Base-by-base conservation (phyloP, 116 monocot genomes). In the Posidonia oceanica region DNA sequence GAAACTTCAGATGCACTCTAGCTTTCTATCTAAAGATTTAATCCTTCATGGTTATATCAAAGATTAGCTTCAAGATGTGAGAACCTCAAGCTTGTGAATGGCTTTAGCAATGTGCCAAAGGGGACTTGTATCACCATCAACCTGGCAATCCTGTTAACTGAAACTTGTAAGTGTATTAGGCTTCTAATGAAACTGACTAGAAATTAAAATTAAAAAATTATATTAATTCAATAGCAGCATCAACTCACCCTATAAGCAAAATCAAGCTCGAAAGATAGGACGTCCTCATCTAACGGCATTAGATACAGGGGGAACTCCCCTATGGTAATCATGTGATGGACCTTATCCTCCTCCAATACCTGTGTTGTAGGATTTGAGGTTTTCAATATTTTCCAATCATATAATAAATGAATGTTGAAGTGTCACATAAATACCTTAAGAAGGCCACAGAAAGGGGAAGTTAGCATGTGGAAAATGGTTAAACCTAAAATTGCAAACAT, bases 101-200 rank as follows among this genome's bases (percentile, higher is more conserved):
- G 88, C 90, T 81, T 98, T 93, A 51, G 93, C 98, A 48, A 98
- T 81, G 78, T 98, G 98, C 98, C 98, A 98, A 59, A 98, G 75
- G 20, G 98, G 86, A 80, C 89, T 98, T 76, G 84, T 81, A 86
- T 98, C 93, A 73, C 93, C 93, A 71, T 98, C 90, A 80, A 93
- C 83, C 69, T 72, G 69, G 69, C 83, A 85, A 72, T 98, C 98
- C 98, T 98, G 76, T 48, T 41, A 81, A 76, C 15, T 60, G 61
- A 54, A 75, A 66, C 16, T 21, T 39, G 21, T 52, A 54, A 53
- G 1, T 63, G 69, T 54, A 39, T 36, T n/a, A 38, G 5, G 56
- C 29, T 55, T 18, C 10, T 22, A 39, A 38, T 16, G 37, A 54
- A 36, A 52, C 3, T 14, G 14, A 37, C 20, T 18, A 10, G n/a